A percentile compares a stretch with the other conserved stretches of the same genome.
Conservation (phyloP, 2,329 filamentous ascomycete genomes). For the Apiospora malaysiana region DNA sequence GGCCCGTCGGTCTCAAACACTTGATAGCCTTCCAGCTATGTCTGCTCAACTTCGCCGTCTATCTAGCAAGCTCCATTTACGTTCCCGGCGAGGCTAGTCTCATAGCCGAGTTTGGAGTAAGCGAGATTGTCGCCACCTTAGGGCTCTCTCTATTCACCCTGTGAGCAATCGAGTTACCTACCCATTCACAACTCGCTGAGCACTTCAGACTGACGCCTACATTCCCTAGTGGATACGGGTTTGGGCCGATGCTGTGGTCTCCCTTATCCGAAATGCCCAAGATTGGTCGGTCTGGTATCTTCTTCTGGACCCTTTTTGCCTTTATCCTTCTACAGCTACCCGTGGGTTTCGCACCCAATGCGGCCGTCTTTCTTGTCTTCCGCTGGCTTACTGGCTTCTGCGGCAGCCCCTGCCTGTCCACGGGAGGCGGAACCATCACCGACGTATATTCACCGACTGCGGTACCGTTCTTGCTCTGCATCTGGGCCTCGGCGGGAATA, state of each 20-base stretch:
- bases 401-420: slow-evolving; percentile 31
- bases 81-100: slow-evolving; percentile 30
- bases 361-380: slow-evolving; percentile 35
- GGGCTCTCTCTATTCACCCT: slow-evolving; percentile 34
- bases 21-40: slow-evolving; percentile 37
- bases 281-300: slow-evolving; percentile 63
- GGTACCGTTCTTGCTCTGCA: slow-evolving; percentile 38
- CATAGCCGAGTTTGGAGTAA: slow-evolving; percentile 30
- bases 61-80: slow-evolving; percentile 36
- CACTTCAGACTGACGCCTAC: not conserved
- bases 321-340: slow-evolving; percentile 63
- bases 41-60: slow-evolving; percentile 35
- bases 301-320: slow-evolving; percentile 61
- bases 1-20: slow-evolving; percentile 45
- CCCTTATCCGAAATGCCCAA: slow-evolving; percentile 64
- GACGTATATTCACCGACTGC: slow-evolving; percentile 33
- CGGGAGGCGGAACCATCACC: slow-evolving; percentile 24
- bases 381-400: slow-evolving; percentile 35
- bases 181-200: accelerated
- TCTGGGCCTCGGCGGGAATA: slow-evolving; percentile 48
- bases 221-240: slow-evolving; percentile 37
- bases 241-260: slow-evolving; percentile 59
- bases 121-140: slow-evolving; percentile 30
- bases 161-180: slow-evolving; percentile 45
- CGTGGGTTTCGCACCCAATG: slow-evolving; percentile 43